Conservation (phyloP, 2,329 filamentous ascomycete genomes). For the Fusarium secorum region DNA sequence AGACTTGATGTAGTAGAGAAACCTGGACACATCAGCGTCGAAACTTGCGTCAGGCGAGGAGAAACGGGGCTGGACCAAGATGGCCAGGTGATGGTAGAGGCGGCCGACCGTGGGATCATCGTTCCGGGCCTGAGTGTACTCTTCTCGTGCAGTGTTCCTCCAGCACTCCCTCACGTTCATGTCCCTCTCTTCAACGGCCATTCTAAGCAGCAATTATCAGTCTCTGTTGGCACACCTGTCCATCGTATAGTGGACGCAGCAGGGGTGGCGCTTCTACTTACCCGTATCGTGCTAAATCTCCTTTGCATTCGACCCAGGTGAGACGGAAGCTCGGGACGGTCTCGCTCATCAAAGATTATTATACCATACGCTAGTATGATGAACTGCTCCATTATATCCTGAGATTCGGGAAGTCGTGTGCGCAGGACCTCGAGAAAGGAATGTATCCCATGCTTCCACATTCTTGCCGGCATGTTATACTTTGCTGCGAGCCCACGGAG, state of each 20-base stretch:
- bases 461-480: not conserved
- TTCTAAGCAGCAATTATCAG: not conserved
- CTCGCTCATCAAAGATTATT: slow-evolving; percentile 85
- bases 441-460: not conserved
- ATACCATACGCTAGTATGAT: slow-evolving; percentile 86
- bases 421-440: not conserved
- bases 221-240: not conserved
- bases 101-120: too few relatives aligned
- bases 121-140: too few relatives aligned
- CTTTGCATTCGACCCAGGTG: slow-evolving; percentile 92
- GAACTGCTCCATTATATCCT: not conserved
- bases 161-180: too few relatives aligned
- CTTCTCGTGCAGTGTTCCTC: too few relatives aligned
- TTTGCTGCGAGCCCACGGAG: not conserved
- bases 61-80: too few relatives aligned
- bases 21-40: too few relatives aligned
- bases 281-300: slow-evolving; percentile 72
- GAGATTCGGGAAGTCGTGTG: not conserved
- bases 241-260: not conserved
- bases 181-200: too few relatives aligned
- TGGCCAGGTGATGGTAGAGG: too few relatives aligned
- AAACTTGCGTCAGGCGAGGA: too few relatives aligned
- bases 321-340: slow-evolving; percentile 83
- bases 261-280: not conserved
- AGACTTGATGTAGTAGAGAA: not conserved